Evolutionary conservation across 345 rosid species (phyloP).

Genomic region (Salix arbutifolia): DNA sequence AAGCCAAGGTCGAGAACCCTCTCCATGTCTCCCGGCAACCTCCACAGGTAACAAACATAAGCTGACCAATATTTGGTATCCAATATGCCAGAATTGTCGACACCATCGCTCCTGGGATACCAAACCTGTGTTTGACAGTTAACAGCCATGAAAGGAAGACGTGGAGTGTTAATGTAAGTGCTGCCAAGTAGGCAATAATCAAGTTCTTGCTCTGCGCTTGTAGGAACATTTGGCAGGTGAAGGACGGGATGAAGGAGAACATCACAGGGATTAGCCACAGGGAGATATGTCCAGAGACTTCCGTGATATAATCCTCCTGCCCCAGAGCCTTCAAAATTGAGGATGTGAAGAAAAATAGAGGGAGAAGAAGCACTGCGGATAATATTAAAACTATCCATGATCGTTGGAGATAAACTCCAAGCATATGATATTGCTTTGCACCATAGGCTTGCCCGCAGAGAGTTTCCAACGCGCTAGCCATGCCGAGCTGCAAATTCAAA

Average conservation of each 20-base stretch:
- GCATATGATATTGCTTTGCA: constrained; percentile 72
- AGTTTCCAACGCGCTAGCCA: constrained; percentile 81
- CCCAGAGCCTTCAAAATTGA: constrained; percentile 53
- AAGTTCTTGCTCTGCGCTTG: constrained; percentile 79
- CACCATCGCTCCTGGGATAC: constrained; percentile 58
- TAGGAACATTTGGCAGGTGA: constrained; percentile 74
- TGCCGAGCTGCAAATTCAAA: constrained; percentile 52
- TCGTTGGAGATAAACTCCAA: constrained; percentile 74
- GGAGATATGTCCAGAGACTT: constrained; percentile 42
- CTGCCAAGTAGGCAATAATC: constrained; percentile 62
- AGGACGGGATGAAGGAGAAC: constrained; percentile 41
- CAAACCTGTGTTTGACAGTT: constrained; percentile 43
- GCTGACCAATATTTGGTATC: constrained; percentile 76
- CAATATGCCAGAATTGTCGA: constrained; percentile 63
- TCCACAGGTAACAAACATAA: constrained; percentile 49
- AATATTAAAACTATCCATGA: constrained; percentile 60
- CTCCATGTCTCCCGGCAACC: constrained; percentile 69
- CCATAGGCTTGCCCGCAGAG: constrained; percentile 83
- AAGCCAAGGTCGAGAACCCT: constrained; percentile 55
- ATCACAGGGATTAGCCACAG: constrained; percentile 49
- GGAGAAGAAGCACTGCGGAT: constrained; percentile 41
- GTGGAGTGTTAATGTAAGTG: constrained; percentile 41
- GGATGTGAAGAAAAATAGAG: constrained; percentile 46
- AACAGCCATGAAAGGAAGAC: constrained; percentile 61
- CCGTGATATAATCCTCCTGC: constrained; percentile 45